Percentiles rank a stretch among this genome's conserved stretches.
Evolutionary conservation across 345 rosid species (phyloP).

Genomic region (Gossypium rotundifolium): DNA sequence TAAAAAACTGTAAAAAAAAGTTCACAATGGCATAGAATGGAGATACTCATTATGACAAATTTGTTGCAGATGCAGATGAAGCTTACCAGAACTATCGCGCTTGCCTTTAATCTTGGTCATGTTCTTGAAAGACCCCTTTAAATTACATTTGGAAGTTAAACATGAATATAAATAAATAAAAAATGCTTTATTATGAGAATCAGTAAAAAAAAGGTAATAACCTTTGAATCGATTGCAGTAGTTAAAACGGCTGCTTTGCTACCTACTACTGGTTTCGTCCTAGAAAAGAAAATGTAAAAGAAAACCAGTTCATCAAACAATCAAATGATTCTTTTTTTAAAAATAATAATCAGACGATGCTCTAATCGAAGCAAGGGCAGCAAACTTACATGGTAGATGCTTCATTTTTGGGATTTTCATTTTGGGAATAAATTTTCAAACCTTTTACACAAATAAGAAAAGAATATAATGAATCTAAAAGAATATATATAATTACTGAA

Average conservation of each 20-base stretch:
- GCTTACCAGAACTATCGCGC: conserved; percentile 34
- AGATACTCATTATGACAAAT: background rate
- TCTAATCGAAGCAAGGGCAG: background rate
- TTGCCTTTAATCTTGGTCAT: conserved; percentile 37
- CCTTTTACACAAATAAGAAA: conserved; percentile 13
- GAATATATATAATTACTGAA: background rate
- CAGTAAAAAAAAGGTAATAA: conserved; percentile 13
- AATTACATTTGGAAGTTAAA: conserved; percentile 12
- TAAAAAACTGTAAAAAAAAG: background rate
- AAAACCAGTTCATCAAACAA: background rate
- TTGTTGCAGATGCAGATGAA: background rate
- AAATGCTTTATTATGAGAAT: conserved; percentile 1
- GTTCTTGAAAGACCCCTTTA: conserved; percentile 33
- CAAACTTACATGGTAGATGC: conserved; percentile 38
- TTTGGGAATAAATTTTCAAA: conserved; percentile 45
- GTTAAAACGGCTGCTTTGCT: conserved; percentile 25
- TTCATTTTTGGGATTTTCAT: conserved; percentile 31
- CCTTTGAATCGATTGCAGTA: conserved; percentile 39
- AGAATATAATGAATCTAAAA: background rate
- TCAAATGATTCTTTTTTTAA: background rate
- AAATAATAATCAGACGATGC: background rate
- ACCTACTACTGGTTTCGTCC: conserved; percentile 28
- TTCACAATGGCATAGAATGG: background rate
- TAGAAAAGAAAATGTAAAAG: conserved; percentile 9
- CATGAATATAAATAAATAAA: background rate